Percentiles rank a stretch among this genome's conserved stretches.
Evolutionary conservation across 169 alveolate genomes (phyloP).

Genomic region (Babesia ovata): DNA sequence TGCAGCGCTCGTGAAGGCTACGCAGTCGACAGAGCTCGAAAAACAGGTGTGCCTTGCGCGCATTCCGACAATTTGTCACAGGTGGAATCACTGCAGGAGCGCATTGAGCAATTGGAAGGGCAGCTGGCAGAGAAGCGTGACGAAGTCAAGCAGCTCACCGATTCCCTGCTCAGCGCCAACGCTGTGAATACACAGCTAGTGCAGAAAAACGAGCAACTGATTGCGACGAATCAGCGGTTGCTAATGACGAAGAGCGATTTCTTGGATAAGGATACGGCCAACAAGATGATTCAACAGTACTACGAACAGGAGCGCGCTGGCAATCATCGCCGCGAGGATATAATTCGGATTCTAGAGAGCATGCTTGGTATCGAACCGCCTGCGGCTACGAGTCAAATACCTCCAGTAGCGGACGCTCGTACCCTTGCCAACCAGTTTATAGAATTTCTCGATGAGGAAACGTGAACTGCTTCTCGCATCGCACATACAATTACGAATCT

Average conservation of each 20-base stretch:
- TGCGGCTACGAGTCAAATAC: background rate
- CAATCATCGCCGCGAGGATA: slow-evolving; percentile 46
- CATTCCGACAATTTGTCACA: background rate
- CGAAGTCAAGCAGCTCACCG: slow-evolving; percentile 39
- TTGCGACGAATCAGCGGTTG: slow-evolving; percentile 54
- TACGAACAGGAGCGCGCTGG: slow-evolving; percentile 47
- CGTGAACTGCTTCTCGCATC: background rate
- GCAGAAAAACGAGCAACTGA: slow-evolving; percentile 64
- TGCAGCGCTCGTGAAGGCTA: slow-evolving; percentile 40
- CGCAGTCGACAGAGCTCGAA: slow-evolving; percentile 24
- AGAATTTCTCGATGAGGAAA: slow-evolving; percentile 47
- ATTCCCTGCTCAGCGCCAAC: slow-evolving; percentile 38
- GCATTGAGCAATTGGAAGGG: slow-evolving; percentile 22
- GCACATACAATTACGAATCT: background rate
- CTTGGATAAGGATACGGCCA: slow-evolving; percentile 60
- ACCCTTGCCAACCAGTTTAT: slow-evolving; percentile 58
- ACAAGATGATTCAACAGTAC: slow-evolving; percentile 52
- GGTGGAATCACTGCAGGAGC: slow-evolving; percentile 47
- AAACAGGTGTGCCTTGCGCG: slow-evolving; percentile 30
- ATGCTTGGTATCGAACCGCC: slow-evolving; percentile 56
- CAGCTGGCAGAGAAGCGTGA: slow-evolving; percentile 34
- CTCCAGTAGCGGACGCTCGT: slow-evolving; percentile 6
- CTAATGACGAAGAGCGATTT: slow-evolving; percentile 58
- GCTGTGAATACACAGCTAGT: slow-evolving; percentile 52
- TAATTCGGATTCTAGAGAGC: slow-evolving; percentile 53